Evolutionary conservation across 371 early-diverging fungal genomes (phyloP).

Genomic region (Parasitella parasitica): DNA sequence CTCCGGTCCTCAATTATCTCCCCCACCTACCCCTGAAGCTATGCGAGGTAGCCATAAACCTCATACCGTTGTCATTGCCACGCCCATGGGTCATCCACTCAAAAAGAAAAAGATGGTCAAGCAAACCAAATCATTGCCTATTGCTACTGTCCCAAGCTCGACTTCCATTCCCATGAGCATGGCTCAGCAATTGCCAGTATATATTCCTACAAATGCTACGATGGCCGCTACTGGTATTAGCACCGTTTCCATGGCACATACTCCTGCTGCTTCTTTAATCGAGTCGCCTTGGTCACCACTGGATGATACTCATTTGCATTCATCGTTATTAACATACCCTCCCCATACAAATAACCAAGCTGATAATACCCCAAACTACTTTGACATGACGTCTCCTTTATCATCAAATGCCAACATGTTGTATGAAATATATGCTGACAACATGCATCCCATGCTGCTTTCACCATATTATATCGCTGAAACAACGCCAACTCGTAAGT

Average conservation of each 20-base stretch:
- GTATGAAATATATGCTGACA: not conserved
- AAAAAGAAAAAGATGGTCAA: slow-evolving; percentile 21
- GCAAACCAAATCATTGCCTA: slow-evolving; percentile 6
- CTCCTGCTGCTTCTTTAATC: not conserved
- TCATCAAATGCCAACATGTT: not conserved
- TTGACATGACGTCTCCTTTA: not conserved
- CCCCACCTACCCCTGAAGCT: slow-evolving; percentile 25
- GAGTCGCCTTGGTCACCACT: slow-evolving; percentile 10
- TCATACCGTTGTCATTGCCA: not conserved
- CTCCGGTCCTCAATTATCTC: slow-evolving; percentile 16
- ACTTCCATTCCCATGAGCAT: not conserved
- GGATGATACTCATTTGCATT: not conserved
- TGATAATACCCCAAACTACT: not conserved
- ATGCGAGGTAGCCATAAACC: not conserved
- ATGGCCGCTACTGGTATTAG: not conserved
- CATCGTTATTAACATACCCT: not conserved
- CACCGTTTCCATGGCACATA: not conserved
- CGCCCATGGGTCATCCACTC: not conserved
- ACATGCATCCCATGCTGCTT: slow-evolving; percentile 19
- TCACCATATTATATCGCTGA: slow-evolving; percentile 11
- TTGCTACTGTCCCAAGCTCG: not conserved
- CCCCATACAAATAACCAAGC: not conserved
- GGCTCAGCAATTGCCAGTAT: not conserved
- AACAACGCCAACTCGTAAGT: not conserved
- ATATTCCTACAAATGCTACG: too few relatives aligned